Base-by-base conservation (phyloP, 148 eudicot genomes). In the Rhododendron kiyosumense region DNA sequence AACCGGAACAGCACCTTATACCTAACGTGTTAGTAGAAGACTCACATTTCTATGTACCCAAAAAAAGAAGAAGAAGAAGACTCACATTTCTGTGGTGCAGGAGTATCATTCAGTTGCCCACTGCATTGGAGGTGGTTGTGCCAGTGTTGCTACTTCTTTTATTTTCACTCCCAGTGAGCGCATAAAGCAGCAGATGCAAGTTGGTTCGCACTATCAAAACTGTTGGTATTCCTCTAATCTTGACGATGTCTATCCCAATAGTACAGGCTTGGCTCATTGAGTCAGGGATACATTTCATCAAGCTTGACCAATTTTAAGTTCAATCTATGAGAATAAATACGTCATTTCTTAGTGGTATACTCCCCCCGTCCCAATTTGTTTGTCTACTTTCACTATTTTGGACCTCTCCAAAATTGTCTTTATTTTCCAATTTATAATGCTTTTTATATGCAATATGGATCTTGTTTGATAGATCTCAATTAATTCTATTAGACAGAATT, bases 121-220 rank as follows among this genome's bases (percentile, higher is more conserved):
- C 91, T 97, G 99, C 91, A 89, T 89, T 73, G 98, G 96, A 63
- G 98, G 99, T 88, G 99, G 95, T 81, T 94, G 94, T 89, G 99
- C 99, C 88, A 97, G 99, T 88, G 88, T 97, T 85, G 98, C 99
- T 77, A 97, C 99, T 73, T 97, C 99, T 61, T 92, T 97, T 87
- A 88, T 97, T 86, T 97, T 94, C 85, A 97, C 99, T 87, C 99
- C 99, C 78, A 97, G 99, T 86, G 99, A 97, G 85, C 93, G 93
- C 38, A 93, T 97, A 88, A 97, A 97, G 92, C 99, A 97, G 92
- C 99, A 97, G 89, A 94, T 97, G 99, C 99, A 97, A 94, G 93
- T 97, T 87, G 93, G 96, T 83, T 90, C 95, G 13, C 97, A 91
- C 86, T 95, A 97, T 89, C 89, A 89, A 30, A 97, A 91, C 88